Percentiles rank a stretch among this genome's conserved stretches.
These are phyloP conservation scores for Paramecium pentaurelia DNA, from an alignment of 73 alveolate species.

Conservation along the genomic window DNA sequence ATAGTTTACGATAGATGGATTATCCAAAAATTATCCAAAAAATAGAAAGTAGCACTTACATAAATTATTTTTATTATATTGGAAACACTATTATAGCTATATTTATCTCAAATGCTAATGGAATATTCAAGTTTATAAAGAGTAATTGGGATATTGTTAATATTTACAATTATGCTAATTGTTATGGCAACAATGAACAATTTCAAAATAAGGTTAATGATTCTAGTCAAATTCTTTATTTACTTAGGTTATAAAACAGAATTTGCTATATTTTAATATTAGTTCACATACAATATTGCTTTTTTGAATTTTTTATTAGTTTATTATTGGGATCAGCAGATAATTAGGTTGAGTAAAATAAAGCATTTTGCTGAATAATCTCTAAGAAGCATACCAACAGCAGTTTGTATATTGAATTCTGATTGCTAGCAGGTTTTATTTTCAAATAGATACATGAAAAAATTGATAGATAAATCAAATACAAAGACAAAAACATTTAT, in stretches of 20 bases:
- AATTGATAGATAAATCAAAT: not conserved
- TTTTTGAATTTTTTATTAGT: not conserved
- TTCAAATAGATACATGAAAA: not conserved
- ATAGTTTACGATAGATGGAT: not conserved
- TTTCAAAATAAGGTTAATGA: not conserved
- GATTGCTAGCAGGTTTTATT: not conserved
- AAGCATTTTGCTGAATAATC: not conserved
- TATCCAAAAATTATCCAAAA: not conserved
- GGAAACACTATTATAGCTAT: not conserved
- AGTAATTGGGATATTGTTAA: not conserved
- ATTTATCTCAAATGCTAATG: not conserved
- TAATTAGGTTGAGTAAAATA: not conserved
- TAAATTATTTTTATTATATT: not conserved
- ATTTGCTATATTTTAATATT: not conserved
- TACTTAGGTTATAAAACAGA: not conserved
- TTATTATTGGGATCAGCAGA: conserved; percentile 16
- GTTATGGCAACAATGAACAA: not conserved
- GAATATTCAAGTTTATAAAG: not conserved
- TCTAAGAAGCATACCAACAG: not conserved
- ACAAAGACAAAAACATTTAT: not conserved
- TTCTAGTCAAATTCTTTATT: not conserved
- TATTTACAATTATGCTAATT: not conserved
- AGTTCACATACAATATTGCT: not conserved
- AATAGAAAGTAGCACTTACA: not conserved
- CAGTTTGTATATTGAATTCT: not conserved